These are phyloP conservation scores for Saccharomyces hybrid DNA, from an alignment of 1,139 yeast species.

Conservation along the genomic window DNA sequence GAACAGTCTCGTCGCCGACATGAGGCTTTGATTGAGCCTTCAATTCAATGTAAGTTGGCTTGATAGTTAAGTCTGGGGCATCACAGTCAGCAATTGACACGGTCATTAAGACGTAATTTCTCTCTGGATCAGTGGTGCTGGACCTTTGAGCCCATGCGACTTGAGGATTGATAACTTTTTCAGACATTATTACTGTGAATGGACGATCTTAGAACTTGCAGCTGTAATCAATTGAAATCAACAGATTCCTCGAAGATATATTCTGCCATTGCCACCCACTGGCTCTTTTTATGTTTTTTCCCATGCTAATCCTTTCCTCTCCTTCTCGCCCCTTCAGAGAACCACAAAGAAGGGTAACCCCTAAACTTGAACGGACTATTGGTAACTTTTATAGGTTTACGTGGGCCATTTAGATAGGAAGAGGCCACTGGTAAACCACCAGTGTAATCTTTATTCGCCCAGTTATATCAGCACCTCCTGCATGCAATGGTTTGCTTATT, in stretches of 20 bases:
- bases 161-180: slow-evolving; percentile 28
- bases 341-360: neutral
- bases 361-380: neutral
- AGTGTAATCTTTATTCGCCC: neutral
- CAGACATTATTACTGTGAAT: slow-evolving; percentile 1
- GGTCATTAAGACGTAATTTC: slow-evolving; percentile 70
- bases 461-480: neutral
- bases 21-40: slow-evolving; percentile 40
- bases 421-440: neutral
- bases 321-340: neutral
- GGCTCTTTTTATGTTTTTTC: neutral
- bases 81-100: slow-evolving; percentile 66
- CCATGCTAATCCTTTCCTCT: neutral
- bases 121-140: slow-evolving; percentile 55
- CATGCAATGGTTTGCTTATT: neutral
- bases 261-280: neutral
- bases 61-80: slow-evolving; percentile 55
- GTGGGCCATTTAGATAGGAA: neutral
- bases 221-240: neutral
- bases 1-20: slow-evolving; percentile 39
- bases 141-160: slow-evolving; percentile 98
- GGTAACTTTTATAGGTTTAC: neutral
- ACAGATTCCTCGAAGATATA: neutral
- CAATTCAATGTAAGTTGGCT: slow-evolving; percentile 50
- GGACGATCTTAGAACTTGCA: neutral